phyloP scores from a whole-genome alignment of 768 basidiomycete genomes.

The Saitozyma podzolica region DNA sequence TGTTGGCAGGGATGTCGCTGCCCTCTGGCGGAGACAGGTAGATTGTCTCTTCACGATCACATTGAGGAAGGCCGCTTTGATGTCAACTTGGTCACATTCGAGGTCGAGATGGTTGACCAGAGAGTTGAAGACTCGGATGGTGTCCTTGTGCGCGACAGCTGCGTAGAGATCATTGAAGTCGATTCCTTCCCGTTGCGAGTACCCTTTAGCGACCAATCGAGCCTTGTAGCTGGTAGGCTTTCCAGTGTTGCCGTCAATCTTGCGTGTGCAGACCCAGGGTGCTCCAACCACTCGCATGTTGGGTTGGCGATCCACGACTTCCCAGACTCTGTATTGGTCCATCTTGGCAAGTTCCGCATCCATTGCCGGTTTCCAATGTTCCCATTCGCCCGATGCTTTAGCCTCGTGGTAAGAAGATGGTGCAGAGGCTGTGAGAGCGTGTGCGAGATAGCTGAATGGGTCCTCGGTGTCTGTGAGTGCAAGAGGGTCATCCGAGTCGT shows the following conservation, averaged over 20 bases:
- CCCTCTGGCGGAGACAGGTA: background rate
- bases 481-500: too few relatives aligned
- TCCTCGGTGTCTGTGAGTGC: too few relatives aligned
- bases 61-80: slow-evolving; percentile 6
- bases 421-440: too few relatives aligned
- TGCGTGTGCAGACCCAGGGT: slow-evolving; percentile 6
- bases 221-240: slow-evolving; percentile 1
- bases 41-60: slow-evolving; percentile 1
- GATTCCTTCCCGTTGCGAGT: background rate
- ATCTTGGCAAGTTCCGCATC: slow-evolving; percentile 3
- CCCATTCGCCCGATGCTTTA: background rate
- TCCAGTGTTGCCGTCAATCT: slow-evolving; percentile 8
- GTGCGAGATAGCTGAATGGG: too few relatives aligned
- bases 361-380: slow-evolving; percentile 2
- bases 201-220: slow-evolving; percentile 3
- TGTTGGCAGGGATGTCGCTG: slow-evolving; percentile 3
- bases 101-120: slow-evolving; percentile 13
- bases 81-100: slow-evolving; percentile 1
- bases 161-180: slow-evolving; percentile 15
- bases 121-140: background rate
- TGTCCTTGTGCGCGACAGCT: slow-evolving; percentile 18
- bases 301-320: background rate
- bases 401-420: background rate
- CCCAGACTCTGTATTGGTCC: slow-evolving; percentile 5
- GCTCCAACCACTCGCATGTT: background rate